Evolutionary conservation across 208 protist genomes (phyloP), one percentile per base, ranked within the genome.

Genomic region (Leishmania lainsoni): DNA sequence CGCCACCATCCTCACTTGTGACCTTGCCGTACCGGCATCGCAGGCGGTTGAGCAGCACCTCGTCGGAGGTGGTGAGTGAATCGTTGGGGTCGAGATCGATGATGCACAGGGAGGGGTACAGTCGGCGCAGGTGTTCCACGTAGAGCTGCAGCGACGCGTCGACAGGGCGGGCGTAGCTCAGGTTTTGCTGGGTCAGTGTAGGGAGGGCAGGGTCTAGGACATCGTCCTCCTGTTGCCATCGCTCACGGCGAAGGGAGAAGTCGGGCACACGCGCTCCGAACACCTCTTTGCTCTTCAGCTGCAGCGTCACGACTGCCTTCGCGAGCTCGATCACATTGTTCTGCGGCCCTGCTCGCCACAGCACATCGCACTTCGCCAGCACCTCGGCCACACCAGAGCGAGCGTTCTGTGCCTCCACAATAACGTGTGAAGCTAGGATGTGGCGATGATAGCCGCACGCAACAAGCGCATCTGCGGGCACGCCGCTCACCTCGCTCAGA

Each of bases 11-110:
- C n/a, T 89, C 81, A 29, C 75, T 75, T 22, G 88, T 86, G 51
- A 95, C 87, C 82, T 96, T 98, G 26, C 93, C 94, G 81, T 98
- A 96, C 2, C 94, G 94, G 80, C 94, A 98, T 29, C 84, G 83
- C 63, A 96, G 83, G 6, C 94, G 92, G 68, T 90, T 86, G n/a
- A 95, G 80, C 32, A 96, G 89, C 45, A 92, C 87, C 22, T 84
- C 78, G 86, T 98, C 90, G 2, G 87, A 85, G 51, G 86, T 89
- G 42, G 90, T 89, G 10, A 71, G 73, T 26, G 79, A 35, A 75
- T 94, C 86, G 74, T 81, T 91, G 29, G 94, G 90, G 78, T 96
- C 89, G 20, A 98, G 76, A 63, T 95, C 89, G 79, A 98, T 93
- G 70, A 95, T 76, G 72, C 88, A 86, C 81, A 93, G 81, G 16